A percentile compares a stretch with the other conserved stretches of the same genome.
phyloP scores from a whole-genome alignment of 805 yeast species.

The Yarrowia sp. region DNA sequence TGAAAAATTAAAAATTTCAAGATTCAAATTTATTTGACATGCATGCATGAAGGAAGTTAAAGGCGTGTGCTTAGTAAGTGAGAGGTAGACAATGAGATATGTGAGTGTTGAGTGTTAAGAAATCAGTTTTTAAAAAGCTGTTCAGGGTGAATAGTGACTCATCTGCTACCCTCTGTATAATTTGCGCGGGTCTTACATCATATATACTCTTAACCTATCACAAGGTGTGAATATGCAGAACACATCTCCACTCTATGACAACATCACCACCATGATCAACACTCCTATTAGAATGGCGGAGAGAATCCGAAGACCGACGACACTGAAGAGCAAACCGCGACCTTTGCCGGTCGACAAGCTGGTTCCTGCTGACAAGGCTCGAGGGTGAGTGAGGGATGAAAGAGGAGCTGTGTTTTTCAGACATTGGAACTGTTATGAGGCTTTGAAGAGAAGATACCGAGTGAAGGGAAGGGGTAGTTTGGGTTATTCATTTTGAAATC shows the following conservation, averaged over 20 bases:
- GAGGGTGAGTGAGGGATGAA: constrained; percentile 13
- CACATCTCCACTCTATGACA: background rate
- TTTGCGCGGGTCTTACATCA: too few relatives aligned
- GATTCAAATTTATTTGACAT: constrained; percentile 30
- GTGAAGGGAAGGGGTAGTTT: too few relatives aligned
- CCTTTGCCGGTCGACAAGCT: constrained; percentile 13
- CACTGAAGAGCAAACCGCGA: constrained; percentile 14
- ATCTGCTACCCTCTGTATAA: too few relatives aligned
- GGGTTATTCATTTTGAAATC: too few relatives aligned
- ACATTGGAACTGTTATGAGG: too few relatives aligned
- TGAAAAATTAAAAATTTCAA: constrained; percentile 2
- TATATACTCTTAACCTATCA: constrained; percentile 19
- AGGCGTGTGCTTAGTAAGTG: too few relatives aligned
- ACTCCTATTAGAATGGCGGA: background rate
- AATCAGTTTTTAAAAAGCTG: too few relatives aligned
- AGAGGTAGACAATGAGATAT: too few relatives aligned
- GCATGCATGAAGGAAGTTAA: constrained; percentile 20
- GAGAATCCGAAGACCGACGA: constrained; percentile 25
- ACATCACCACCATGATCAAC: background rate
- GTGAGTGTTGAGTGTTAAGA: too few relatives aligned
- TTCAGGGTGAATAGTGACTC: too few relatives aligned
- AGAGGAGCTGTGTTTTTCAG: too few relatives aligned
- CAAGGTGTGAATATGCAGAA: background rate
- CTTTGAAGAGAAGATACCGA: background rate
- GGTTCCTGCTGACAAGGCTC: constrained; percentile 26